Evolutionary conservation across 495 filamentous ascomycete species (phyloP).

Genomic region (Penicilliopsis zonata): DNA sequence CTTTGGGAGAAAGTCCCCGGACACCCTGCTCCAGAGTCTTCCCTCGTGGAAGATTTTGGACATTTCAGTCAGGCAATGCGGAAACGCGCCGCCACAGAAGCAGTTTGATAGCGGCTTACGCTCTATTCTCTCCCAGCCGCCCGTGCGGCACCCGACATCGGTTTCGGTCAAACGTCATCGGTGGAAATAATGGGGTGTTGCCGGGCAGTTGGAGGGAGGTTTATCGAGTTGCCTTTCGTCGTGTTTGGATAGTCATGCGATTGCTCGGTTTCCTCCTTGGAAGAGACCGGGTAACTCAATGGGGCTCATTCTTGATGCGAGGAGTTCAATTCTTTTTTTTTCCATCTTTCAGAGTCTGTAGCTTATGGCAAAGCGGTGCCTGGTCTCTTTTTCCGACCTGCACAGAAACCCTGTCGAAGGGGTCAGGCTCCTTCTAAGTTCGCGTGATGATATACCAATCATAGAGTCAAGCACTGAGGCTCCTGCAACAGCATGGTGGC

Average conservation of each 20-base stretch:
- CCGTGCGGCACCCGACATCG: slow-evolving; percentile 20
- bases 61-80: slow-evolving; percentile 46
- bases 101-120: slow-evolving; percentile 66
- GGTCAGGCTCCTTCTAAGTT: slow-evolving; percentile 50
- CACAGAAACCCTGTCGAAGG: slow-evolving; percentile 53
- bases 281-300: slow-evolving; percentile 77
- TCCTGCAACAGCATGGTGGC: slow-evolving; percentile 40
- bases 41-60: slow-evolving; percentile 5
- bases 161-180: slow-evolving; percentile 1
- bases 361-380: slow-evolving; percentile 52
- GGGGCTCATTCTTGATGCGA: slow-evolving; percentile 99
- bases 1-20: slow-evolving; percentile 99
- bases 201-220: slow-evolving; percentile 26
- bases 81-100: slow-evolving; percentile 99
- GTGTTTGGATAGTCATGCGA: slow-evolving; percentile 96
- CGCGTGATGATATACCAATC: slow-evolving; percentile 85
- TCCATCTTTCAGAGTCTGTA: slow-evolving; percentile 42
- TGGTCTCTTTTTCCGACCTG: slow-evolving; percentile 6
- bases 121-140: slow-evolving; percentile 33
- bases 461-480: slow-evolving; percentile 99
- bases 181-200: slow-evolving; percentile 35
- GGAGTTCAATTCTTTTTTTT: slow-evolving; percentile 48
- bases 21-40: slow-evolving; percentile 52
- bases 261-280: slow-evolving; percentile 47
- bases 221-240: slow-evolving; percentile 66